These are phyloP conservation scores for Mycosphaerelloides madeirae DNA, from an alignment of 2,329 filamentous ascomycete genomes.

Conservation along the genomic window DNA sequence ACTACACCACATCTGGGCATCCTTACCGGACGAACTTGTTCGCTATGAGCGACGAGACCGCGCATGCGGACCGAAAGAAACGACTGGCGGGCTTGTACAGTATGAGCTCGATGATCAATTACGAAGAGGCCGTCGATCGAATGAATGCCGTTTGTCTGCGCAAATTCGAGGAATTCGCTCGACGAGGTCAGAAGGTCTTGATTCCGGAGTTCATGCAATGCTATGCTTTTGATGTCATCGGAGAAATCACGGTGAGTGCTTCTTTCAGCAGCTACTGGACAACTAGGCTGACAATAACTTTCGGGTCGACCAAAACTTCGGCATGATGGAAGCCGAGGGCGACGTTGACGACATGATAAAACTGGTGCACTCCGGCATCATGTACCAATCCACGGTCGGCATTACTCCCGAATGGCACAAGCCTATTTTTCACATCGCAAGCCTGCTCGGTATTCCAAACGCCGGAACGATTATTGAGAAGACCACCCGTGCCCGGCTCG, in stretches of 20 bases:
- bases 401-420: constrained; percentile 35
- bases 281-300: neutral
- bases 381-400: constrained; percentile 36
- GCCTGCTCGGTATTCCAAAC: constrained; percentile 27
- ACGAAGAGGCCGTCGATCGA: neutral
- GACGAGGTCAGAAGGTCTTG: neutral
- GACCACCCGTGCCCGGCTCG: constrained; percentile 29
- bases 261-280: neutral
- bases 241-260: constrained; percentile 32
- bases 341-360: constrained; percentile 31
- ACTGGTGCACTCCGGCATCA: constrained; percentile 31
- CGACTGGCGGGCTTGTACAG: neutral
- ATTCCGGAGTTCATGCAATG: constrained; percentile 39
- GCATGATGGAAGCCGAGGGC: constrained; percentile 33
- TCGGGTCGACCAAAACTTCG: constrained; percentile 34
- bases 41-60: neutral
- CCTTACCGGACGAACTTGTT: neutral
- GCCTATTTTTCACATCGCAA: too few relatives aligned
- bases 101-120: constrained; percentile 1
- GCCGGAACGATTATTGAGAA: neutral
- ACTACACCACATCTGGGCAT: neutral
- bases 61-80: neutral
- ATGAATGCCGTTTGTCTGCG: constrained; percentile 1
- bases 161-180: neutral
- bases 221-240: constrained; percentile 42